Conservation (phyloP, 495 filamentous ascomycete species). For the Paragyromitra xinjiangensis region DNA sequence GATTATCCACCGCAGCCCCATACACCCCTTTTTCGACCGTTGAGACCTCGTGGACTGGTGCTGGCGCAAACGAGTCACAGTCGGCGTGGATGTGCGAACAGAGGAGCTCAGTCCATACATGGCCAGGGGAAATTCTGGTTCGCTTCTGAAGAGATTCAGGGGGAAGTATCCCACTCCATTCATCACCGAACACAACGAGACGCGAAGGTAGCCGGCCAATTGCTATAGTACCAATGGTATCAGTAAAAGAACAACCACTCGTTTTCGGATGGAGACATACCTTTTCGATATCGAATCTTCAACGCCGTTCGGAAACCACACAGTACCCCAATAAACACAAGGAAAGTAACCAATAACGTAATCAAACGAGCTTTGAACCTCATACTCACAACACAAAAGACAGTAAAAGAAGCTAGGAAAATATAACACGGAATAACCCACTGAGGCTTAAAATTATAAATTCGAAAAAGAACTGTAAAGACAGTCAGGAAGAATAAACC, state of each 20-base stretch:
- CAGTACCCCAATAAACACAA: constrained; percentile 38
- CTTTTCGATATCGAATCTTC: constrained; percentile 52
- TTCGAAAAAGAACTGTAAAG: constrained; percentile 42
- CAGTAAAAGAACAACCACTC: constrained; percentile 5
- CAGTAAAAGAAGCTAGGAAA: constrained; percentile 13
- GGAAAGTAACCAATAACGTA: constrained; percentile 28
- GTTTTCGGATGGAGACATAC: constrained; percentile 24
- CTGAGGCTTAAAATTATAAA: constrained; percentile 30
- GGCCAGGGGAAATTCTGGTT: constrained; percentile 20
- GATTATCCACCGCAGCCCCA: constrained; percentile 50
- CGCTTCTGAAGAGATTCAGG: constrained; percentile 32
- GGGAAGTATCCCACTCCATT: constrained; percentile 49
- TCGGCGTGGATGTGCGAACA: constrained; percentile 47
- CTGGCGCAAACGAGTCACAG: constrained; percentile 52
- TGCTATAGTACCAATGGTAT: constrained; percentile 16
- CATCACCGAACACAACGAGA: constrained; percentile 52
- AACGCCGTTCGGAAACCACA: constrained; percentile 39
- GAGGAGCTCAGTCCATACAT: constrained; percentile 50
- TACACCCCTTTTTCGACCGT: constrained; percentile 44
- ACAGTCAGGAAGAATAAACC: constrained; percentile 34
- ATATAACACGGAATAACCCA: background rate
- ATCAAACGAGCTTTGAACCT: constrained; percentile 45
- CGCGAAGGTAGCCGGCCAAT: constrained; percentile 51
- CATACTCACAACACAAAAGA: constrained; percentile 36
- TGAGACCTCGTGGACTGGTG: constrained; percentile 21